Conservation (phyloP, 108 stramenopile species). For the Fragilaria crotonensis region DNA sequence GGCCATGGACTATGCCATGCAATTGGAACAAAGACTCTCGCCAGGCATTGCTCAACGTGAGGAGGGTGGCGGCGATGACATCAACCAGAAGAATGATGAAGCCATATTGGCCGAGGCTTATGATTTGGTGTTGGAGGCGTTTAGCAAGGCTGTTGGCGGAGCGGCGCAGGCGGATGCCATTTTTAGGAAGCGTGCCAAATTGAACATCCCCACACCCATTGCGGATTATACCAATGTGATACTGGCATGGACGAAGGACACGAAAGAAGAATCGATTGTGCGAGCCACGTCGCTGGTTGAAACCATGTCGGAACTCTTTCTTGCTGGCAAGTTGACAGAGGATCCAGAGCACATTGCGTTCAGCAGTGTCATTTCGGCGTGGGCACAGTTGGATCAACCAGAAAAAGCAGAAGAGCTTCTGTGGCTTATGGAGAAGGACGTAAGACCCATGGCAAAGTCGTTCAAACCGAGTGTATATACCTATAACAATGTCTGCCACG, state of each 20-base stretch:
- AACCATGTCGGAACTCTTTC: conserved; percentile 11
- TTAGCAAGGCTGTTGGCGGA: conserved; percentile 25
- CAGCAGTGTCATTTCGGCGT: conserved; percentile 43
- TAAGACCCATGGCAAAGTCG: conserved; percentile 8
- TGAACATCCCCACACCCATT: conserved; percentile 12
- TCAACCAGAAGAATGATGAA: conserved; percentile 11
- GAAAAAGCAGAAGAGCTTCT: conserved; percentile 28
- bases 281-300: conserved; percentile 20
- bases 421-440: conserved; percentile 12
- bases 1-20: too few relatives aligned
- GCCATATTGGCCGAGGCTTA: conserved; percentile 12
- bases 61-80: conserved; percentile 4
- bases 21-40: too few relatives aligned
- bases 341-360: conserved; percentile 33
- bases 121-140: conserved; percentile 36
- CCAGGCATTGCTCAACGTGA: conserved; percentile 10
- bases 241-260: conserved; percentile 30
- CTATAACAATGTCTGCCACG: conserved; percentile 58
- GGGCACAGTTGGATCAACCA: conserved; percentile 16
- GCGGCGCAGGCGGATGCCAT: conserved; percentile 18
- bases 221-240: conserved; percentile 35
- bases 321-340: neutral
- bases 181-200: conserved; percentile 15
- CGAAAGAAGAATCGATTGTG: conserved; percentile 4
- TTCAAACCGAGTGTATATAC: conserved; percentile 37